Evolutionary conservation across 805 yeast species (phyloP).

Genomic region (Lipomyces orientalis): DNA sequence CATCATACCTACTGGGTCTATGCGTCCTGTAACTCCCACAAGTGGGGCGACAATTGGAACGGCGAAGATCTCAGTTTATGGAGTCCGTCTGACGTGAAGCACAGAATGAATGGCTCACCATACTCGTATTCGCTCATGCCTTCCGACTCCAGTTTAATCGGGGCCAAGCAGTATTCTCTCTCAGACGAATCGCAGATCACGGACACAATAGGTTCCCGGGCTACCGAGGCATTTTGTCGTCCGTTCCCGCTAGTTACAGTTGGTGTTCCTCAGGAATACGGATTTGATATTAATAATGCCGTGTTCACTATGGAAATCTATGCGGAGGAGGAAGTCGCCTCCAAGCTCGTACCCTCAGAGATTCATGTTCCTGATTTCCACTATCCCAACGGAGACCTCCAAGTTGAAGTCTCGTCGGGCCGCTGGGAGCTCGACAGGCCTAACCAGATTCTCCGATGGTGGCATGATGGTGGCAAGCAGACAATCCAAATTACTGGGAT

Average conservation of each 20-base stretch:
- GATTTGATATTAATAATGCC: slow-evolving; percentile 61
- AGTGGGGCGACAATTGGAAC: slow-evolving; percentile 92
- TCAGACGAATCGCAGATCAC: slow-evolving; percentile 7
- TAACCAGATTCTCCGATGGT: slow-evolving; percentile 71
- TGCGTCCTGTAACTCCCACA: slow-evolving; percentile 70
- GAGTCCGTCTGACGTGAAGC: slow-evolving; percentile 50
- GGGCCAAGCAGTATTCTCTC: slow-evolving; percentile 2
- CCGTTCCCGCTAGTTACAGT: slow-evolving; percentile 72
- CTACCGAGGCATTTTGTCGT: slow-evolving; percentile 72
- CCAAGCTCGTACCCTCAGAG: slow-evolving; percentile 53
- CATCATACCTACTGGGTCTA: slow-evolving; percentile 89
- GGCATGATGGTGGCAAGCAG: slow-evolving; percentile 57
- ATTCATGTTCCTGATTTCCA: slow-evolving; percentile 78
- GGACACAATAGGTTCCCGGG: slow-evolving; percentile 66
- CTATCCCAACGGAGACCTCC: slow-evolving; percentile 57
- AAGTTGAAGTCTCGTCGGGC: slow-evolving; percentile 63
- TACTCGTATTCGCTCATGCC: slow-evolving; percentile 3
- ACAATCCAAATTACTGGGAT: slow-evolving; percentile 39
- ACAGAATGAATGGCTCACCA: slow-evolving; percentile 6
- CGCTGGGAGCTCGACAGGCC: slow-evolving; percentile 57
- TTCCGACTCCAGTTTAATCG: slow-evolving; percentile 20
- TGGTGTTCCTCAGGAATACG: slow-evolving; percentile 62
- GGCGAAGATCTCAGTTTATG: slow-evolving; percentile 91
- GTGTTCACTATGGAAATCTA: slow-evolving; percentile 53
- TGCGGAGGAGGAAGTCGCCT: slow-evolving; percentile 25